Evolutionary conservation across 768 basidiomycete genomes (phyloP).

Genomic region (Pleurotus platypus): DNA sequence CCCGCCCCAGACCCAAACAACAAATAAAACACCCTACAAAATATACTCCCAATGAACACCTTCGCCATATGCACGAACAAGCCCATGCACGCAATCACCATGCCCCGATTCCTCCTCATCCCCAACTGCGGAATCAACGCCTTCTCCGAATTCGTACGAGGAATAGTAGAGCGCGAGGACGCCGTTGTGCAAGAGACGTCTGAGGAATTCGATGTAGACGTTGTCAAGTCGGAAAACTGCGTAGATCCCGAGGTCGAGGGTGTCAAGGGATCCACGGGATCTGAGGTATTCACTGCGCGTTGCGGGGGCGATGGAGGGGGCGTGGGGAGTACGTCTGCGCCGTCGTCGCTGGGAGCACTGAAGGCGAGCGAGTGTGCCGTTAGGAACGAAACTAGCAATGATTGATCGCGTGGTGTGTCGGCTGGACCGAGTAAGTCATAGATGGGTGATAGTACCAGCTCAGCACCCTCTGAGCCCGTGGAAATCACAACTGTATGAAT

Average conservation of each 20-base stretch:
- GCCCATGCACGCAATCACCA: constrained; percentile 1
- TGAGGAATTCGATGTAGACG: not conserved
- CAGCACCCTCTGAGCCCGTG: not conserved
- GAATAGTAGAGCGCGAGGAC: not conserved
- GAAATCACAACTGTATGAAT: not conserved
- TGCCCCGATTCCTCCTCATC: not conserved
- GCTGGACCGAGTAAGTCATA: not conserved
- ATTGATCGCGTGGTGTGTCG: not conserved
- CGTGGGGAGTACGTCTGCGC: not conserved
- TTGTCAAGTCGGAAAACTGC: not conserved
- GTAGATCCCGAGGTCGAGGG: not conserved
- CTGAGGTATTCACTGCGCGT: not conserved
- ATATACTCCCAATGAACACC: constrained; percentile 4
- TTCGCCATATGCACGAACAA: constrained; percentile 6
- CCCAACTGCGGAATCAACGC: not conserved
- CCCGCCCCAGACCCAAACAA: not conserved
- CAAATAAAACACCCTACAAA: constrained; percentile 3
- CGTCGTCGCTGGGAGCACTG: not conserved
- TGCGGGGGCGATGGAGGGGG: constrained; percentile 1
- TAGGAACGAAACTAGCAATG: not conserved
- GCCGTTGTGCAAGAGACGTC: not conserved
- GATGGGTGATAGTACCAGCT: not conserved
- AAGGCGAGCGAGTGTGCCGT: not conserved
- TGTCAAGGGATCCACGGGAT: not conserved
- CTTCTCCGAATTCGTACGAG: not conserved